These are phyloP conservation scores for Cadophora sp. DNA, from an alignment of 2,329 filamentous ascomycete species.

Conservation along the genomic window DNA sequence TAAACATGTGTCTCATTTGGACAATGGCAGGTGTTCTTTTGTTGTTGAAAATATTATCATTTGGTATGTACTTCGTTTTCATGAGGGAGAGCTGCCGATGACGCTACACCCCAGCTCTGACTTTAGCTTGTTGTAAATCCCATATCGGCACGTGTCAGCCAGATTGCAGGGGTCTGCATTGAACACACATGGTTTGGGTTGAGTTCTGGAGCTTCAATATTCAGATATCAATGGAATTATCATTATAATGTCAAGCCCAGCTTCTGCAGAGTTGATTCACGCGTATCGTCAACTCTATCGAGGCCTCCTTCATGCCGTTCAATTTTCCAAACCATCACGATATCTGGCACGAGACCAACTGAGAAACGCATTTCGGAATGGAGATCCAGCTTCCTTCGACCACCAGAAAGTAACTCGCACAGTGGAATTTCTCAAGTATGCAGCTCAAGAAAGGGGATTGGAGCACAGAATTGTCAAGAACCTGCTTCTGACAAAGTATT, in stretches of 20 bases:
- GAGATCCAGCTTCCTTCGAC: slow-evolving; percentile 54
- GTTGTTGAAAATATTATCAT: background rate
- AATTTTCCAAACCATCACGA: slow-evolving; percentile 73
- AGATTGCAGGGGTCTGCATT: background rate
- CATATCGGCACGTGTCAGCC: slow-evolving; percentile 17
- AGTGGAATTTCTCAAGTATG: slow-evolving; percentile 72
- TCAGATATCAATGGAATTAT: background rate
- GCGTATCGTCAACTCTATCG: slow-evolving; percentile 77
- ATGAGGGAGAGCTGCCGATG: slow-evolving; percentile 20
- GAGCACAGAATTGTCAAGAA: slow-evolving; percentile 79
- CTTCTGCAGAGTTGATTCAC: slow-evolving; percentile 52
- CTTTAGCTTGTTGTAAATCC: background rate
- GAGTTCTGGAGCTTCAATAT: background rate
- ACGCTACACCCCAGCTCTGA: slow-evolving; percentile 22
- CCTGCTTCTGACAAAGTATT: slow-evolving; percentile 56
- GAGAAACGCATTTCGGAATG: slow-evolving; percentile 62
- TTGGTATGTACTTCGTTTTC: background rate
- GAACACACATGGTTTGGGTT: background rate
- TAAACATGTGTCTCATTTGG: slow-evolving; percentile 32
- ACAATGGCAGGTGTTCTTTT: slow-evolving; percentile 11
- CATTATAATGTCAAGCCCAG: slow-evolving; percentile 30
- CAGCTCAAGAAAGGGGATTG: slow-evolving; percentile 66
- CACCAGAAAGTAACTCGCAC: slow-evolving; percentile 65
- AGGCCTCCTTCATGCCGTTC: slow-evolving; percentile 70
- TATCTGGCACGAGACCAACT: slow-evolving; percentile 66